These are phyloP conservation scores for Alternaria triticina DNA, from an alignment of 2,329 filamentous ascomycete genomes.

Conservation along the genomic window DNA sequence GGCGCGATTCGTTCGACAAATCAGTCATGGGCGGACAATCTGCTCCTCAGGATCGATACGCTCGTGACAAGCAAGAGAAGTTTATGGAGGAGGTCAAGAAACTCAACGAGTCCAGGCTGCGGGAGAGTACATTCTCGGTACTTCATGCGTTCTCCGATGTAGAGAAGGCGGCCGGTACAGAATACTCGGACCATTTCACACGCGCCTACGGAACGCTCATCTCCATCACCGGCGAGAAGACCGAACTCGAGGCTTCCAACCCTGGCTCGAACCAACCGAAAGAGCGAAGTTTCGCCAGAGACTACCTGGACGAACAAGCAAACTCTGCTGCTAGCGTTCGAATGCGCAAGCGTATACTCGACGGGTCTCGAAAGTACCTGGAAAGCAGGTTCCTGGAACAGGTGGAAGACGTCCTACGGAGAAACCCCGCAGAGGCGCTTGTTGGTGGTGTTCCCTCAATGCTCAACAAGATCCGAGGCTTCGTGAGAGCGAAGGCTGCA, in stretches of 20 bases:
- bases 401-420: constrained; percentile 77
- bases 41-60: constrained; percentile 74
- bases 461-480: constrained; percentile 89
- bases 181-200: constrained; percentile 75
- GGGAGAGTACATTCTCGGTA: constrained; percentile 72
- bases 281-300: constrained; percentile 76
- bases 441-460: constrained; percentile 87
- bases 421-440: constrained; percentile 86
- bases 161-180: constrained; percentile 72
- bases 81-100: constrained; percentile 80
- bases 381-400: constrained; percentile 82
- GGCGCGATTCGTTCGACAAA: constrained; percentile 68
- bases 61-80: constrained; percentile 82
- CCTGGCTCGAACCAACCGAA: constrained; percentile 66
- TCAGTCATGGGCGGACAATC: constrained; percentile 55
- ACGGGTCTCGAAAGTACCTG: constrained; percentile 78
- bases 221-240: constrained; percentile 76
- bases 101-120: constrained; percentile 75
- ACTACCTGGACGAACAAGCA: constrained; percentile 77
- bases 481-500: constrained; percentile 79
- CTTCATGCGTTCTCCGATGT: constrained; percentile 77
- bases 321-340: constrained; percentile 68
- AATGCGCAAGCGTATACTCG: constrained; percentile 79
- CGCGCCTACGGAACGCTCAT: constrained; percentile 85
- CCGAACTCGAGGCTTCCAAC: constrained; percentile 59